A percentile compares a stretch with the other conserved stretches of the same genome.
phyloP scores from a whole-genome alignment of 2,329 filamentous ascomycete genomes.

The Tympanopsis confertula region DNA sequence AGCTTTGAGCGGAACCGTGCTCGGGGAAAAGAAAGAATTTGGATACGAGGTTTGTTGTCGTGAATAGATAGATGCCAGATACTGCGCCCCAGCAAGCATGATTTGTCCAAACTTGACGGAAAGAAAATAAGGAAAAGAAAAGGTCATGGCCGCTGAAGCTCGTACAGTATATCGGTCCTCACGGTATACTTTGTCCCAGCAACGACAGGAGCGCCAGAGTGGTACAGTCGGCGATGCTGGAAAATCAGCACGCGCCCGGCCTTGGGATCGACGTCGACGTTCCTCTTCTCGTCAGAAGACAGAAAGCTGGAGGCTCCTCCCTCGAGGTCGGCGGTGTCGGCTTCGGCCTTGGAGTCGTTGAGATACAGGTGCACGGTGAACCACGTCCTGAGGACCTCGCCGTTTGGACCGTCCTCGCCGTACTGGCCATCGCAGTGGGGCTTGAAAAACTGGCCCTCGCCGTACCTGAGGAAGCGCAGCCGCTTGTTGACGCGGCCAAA shows the following conservation, averaged over 20 bases:
- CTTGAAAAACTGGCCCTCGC: constrained; percentile 60
- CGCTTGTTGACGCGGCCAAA: constrained; percentile 54
- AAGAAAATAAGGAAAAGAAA: too few species aligned
- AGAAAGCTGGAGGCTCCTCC: constrained; percentile 46
- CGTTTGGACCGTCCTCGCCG: constrained; percentile 32
- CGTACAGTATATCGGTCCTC: constrained; percentile 41
- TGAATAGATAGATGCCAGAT: too few species aligned
- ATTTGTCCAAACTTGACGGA: too few species aligned
- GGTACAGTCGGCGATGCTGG: constrained; percentile 37
- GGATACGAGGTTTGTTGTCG: too few species aligned
- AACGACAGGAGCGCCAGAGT: constrained; percentile 40
- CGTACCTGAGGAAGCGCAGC: constrained; percentile 66
- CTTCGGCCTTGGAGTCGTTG: constrained; percentile 32
- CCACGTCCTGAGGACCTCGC: constrained; percentile 28
- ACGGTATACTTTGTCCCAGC: constrained; percentile 43
- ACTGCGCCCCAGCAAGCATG: too few species aligned
- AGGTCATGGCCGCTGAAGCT: constrained; percentile 10
- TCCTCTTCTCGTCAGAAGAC: constrained; percentile 25
- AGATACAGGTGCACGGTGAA: constrained; percentile 46
- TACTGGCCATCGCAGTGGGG: constrained; percentile 61
- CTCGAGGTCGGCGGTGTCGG: constrained; percentile 22
- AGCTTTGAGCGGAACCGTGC: background rate
- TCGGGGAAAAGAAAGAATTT: too few species aligned
- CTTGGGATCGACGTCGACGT: constrained; percentile 41
- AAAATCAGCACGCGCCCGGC: constrained; percentile 48